Percentiles rank a stretch among this genome's conserved stretches.
Conservation (phyloP, 306 rosid species). For the Vigna radiata region DNA sequence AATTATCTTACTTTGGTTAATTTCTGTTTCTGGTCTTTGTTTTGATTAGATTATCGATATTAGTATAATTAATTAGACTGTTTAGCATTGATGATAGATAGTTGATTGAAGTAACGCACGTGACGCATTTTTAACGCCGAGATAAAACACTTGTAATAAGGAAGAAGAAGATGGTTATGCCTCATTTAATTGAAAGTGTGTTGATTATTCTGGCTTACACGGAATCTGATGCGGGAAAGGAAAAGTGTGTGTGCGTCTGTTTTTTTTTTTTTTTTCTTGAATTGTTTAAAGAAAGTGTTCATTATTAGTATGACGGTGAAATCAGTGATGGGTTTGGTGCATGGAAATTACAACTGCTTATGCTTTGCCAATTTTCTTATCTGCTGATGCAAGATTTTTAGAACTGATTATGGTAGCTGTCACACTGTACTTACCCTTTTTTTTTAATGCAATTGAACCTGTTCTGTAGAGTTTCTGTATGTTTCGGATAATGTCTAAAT, state of each 20-base stretch:
- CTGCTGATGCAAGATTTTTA: neutral
- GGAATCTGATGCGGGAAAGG: slow-evolving; percentile 24
- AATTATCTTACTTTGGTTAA: slow-evolving; percentile 2
- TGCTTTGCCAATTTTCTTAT: slow-evolving; percentile 6
- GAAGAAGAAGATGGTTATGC: neutral
- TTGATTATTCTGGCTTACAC: neutral
- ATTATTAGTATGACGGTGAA: neutral
- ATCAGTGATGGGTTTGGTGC: neutral
- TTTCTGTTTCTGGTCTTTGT: neutral
- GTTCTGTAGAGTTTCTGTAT: neutral
- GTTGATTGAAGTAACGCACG: slow-evolving; percentile 6
- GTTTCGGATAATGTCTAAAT: neutral
- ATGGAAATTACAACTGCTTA: neutral
- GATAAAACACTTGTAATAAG: neutral
- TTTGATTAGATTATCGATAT: neutral
- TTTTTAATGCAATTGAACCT: neutral
- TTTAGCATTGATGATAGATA: neutral
- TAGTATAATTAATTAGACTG: neutral
- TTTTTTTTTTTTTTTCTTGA: too few relatives aligned
- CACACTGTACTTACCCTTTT: neutral
- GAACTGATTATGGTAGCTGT: neutral
- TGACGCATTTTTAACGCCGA: slow-evolving; percentile 16
- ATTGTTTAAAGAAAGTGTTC: neutral
- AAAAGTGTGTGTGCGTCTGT: neutral
- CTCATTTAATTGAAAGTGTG: neutral